A percentile compares a stretch with the other conserved stretches of the same genome.
These are phyloP conservation scores for Sclerospora graminicola DNA, from an alignment of 352 stramenopile genomes.

Conservation along the genomic window DNA sequence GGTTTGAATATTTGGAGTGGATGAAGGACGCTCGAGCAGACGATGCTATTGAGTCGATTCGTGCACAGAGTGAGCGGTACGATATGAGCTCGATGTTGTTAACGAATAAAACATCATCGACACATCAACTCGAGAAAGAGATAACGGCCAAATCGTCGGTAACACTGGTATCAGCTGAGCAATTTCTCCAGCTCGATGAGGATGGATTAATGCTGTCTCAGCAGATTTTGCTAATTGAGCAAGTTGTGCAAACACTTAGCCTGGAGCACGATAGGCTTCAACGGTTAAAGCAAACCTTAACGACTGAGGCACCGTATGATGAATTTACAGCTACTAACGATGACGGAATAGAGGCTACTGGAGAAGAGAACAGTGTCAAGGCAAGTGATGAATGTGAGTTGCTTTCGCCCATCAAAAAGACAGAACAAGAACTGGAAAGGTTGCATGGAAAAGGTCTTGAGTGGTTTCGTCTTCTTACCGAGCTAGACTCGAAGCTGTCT, in stretches of 20 bases:
- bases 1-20: conserved; percentile 81
- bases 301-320: conserved; percentile 7
- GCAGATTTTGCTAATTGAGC: conserved; percentile 77
- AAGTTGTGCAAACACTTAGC: conserved; percentile 53
- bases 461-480: conserved; percentile 72
- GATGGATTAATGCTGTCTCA: conserved; percentile 62
- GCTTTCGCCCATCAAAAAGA: conserved; percentile 12
- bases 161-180: conserved; percentile 23
- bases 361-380: conserved; percentile 8
- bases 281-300: conserved; percentile 16
- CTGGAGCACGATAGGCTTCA: conserved; percentile 41
- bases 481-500: conserved; percentile 71
- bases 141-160: neutral
- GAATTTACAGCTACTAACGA: neutral
- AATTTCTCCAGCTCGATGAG: conserved; percentile 57
- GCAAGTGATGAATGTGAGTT: neutral
- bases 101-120: conserved; percentile 34
- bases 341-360: neutral
- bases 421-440: conserved; percentile 28
- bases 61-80: conserved; percentile 51
- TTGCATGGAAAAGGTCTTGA: conserved; percentile 70
- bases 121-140: conserved; percentile 27
- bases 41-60: conserved; percentile 58
- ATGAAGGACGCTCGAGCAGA: conserved; percentile 56
- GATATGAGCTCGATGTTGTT: conserved; percentile 64